These are phyloP conservation scores for Perkinsus marinus DNA, from an alignment of 169 alveolate genomes.

Conservation along the genomic window DNA sequence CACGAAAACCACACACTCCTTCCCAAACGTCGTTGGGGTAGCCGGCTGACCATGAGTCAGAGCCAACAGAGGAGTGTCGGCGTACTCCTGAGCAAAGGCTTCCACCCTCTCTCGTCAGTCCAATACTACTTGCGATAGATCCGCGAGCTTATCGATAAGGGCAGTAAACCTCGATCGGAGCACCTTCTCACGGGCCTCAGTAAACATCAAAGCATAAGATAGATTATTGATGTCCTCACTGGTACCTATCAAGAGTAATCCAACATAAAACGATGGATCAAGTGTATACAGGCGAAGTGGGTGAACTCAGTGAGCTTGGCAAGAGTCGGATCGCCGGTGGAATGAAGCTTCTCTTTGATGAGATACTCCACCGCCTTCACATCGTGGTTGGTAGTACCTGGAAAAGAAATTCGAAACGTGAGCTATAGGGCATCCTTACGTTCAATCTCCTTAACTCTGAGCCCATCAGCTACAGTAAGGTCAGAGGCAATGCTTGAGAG, in stretches of 20 bases:
- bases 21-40: conserved; percentile 89
- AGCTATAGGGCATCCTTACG: not conserved
- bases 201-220: conserved; percentile 67
- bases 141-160: not conserved
- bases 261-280: too few species aligned
- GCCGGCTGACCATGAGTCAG: conserved; percentile 96
- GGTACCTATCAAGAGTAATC: conserved; percentile 43
- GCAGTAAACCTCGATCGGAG: conserved; percentile 38
- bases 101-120: not conserved
- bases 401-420: too few species aligned
- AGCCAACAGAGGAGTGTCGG: conserved; percentile 71
- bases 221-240: conserved; percentile 87
- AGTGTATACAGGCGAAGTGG: conserved; percentile 22
- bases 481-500: not conserved
- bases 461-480: not conserved
- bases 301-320: conserved; percentile 4
- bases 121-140: not conserved
- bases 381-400: conserved; percentile 71
- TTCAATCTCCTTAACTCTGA: not conserved
- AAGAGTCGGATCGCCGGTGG: conserved; percentile 12
- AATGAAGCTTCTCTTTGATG: conserved; percentile 48
- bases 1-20: conserved; percentile 74
- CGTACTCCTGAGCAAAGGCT: conserved; percentile 26
- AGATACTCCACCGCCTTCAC: conserved; percentile 82
- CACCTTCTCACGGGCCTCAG: conserved; percentile 44